Percentiles rank a stretch among this genome's conserved stretches.
phyloP scores from a whole-genome alignment of 805 yeast species.

The Saturnispora gosingensis region DNA sequence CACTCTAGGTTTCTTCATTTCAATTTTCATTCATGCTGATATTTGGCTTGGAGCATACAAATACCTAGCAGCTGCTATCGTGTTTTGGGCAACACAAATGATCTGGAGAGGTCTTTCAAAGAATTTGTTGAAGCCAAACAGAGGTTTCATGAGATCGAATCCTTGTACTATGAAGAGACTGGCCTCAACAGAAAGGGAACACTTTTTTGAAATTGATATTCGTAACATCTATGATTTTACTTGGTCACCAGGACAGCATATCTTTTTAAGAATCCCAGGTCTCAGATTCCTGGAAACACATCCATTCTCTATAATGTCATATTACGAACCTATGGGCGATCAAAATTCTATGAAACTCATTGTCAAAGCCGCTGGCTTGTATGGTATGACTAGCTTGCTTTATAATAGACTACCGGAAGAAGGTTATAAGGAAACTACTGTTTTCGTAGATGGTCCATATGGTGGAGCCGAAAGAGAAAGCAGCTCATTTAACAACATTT shows the following conservation, averaged over 20 bases:
- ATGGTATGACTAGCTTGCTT: constrained; percentile 37
- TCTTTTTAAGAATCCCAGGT: constrained; percentile 39
- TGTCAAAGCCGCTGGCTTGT: constrained; percentile 31
- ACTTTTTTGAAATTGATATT: constrained; percentile 31
- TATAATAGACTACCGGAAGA: constrained; percentile 23
- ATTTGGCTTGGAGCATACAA: constrained; percentile 28
- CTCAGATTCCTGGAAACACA: constrained; percentile 40
- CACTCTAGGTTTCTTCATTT: constrained; percentile 39
- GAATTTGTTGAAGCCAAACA: constrained; percentile 37
- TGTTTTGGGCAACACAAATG: constrained; percentile 42
- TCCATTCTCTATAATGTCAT: constrained; percentile 43
- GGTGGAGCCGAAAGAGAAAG: constrained; percentile 43
- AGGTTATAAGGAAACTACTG: constrained; percentile 21
- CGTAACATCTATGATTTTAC: constrained; percentile 27
- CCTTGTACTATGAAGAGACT: constrained; percentile 19
- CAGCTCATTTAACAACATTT: constrained; percentile 35
- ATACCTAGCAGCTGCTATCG: constrained; percentile 43
- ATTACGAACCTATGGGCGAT: constrained; percentile 14
- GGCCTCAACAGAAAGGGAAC: constrained; percentile 28
- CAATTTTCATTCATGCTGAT: constrained; percentile 37
- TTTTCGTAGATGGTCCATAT: constrained; percentile 48
- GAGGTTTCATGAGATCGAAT: constrained; percentile 26
- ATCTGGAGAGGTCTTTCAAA: constrained; percentile 37
- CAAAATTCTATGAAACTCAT: constrained; percentile 33
- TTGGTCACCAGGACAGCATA: constrained; percentile 51